A percentile compares a stretch with the other conserved stretches of the same genome.
Conservation (phyloP, 805 yeast species). For the Lachancea quebecensis region DNA sequence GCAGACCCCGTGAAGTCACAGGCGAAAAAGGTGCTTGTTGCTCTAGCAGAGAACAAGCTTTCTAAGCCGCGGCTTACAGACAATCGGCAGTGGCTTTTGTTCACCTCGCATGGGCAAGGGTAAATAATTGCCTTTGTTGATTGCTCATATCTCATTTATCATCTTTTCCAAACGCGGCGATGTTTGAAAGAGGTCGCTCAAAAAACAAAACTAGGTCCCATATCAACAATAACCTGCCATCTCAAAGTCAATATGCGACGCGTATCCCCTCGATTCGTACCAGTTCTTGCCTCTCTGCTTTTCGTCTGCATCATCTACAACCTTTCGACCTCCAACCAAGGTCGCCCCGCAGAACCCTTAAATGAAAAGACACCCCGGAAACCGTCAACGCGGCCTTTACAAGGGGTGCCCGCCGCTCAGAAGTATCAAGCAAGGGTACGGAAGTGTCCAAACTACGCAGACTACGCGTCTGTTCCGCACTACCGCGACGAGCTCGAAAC, state of each 20-base stretch:
- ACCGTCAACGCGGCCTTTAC: neutral
- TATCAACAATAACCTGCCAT: too few relatives aligned
- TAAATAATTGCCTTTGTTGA: too few relatives aligned
- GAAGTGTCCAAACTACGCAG: constrained; percentile 55
- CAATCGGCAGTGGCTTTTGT: constrained; percentile 15
- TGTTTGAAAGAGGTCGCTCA: neutral
- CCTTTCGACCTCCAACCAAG: neutral
- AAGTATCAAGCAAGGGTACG: neutral
- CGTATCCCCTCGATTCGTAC: neutral
- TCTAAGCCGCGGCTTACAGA: constrained; percentile 12
- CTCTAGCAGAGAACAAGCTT: constrained; percentile 15
- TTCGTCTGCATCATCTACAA: constrained; percentile 1
- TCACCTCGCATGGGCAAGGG: constrained; percentile 1
- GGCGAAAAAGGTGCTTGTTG: constrained; percentile 11
- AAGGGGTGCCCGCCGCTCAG: neutral
- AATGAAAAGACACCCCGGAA: neutral
- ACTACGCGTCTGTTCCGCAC: constrained; percentile 50
- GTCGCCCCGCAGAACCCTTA: neutral
- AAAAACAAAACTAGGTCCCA: neutral
- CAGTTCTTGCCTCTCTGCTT: neutral
- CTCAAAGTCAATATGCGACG: neutral
- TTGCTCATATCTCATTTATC: too few relatives aligned
- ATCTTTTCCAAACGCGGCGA: neutral
- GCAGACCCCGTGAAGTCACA: constrained; percentile 6
- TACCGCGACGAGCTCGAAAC: constrained; percentile 41